phyloP scores from a whole-genome alignment of 176 grass and related monocot species.

The Eremochloa ophiuroides region DNA sequence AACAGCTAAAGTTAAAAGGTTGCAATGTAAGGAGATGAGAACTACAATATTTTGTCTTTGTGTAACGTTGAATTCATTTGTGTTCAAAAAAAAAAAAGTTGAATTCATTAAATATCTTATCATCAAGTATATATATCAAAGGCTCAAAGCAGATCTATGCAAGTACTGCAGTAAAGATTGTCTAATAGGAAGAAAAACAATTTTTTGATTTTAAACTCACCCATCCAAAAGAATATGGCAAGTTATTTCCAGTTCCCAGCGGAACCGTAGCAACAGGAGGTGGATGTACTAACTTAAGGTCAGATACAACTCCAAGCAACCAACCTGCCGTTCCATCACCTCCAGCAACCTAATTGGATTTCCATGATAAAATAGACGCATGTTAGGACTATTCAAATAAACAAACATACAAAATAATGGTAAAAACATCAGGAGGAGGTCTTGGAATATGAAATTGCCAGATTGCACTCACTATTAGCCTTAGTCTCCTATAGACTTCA shows the following conservation, averaged over 20 bases:
- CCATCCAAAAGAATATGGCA: slow-evolving; percentile 98
- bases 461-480: slow-evolving; percentile 77
- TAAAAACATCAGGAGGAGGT: slow-evolving; percentile 24
- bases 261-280: slow-evolving; percentile 86
- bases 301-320: slow-evolving; percentile 92
- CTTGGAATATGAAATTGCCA: slow-evolving; percentile 12
- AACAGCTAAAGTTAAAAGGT: slow-evolving; percentile 1
- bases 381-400: slow-evolving; percentile 18
- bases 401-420: neutral
- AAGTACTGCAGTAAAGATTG: slow-evolving; percentile 10
- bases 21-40: neutral
- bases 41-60: neutral
- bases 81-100: too few species aligned
- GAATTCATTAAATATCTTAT: neutral
- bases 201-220: slow-evolving; percentile 42
- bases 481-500: slow-evolving; percentile 66
- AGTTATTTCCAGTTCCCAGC: slow-evolving; percentile 96
- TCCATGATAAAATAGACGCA: slow-evolving; percentile 21
- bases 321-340: slow-evolving; percentile 91
- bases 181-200: neutral
- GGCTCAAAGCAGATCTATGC: neutral
- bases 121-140: neutral
- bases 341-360: slow-evolving; percentile 85
- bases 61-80: neutral
- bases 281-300: slow-evolving; percentile 79